These are phyloP conservation scores for Acer negundo DNA, from an alignment of 345 rosid species.

Conservation along the genomic window DNA sequence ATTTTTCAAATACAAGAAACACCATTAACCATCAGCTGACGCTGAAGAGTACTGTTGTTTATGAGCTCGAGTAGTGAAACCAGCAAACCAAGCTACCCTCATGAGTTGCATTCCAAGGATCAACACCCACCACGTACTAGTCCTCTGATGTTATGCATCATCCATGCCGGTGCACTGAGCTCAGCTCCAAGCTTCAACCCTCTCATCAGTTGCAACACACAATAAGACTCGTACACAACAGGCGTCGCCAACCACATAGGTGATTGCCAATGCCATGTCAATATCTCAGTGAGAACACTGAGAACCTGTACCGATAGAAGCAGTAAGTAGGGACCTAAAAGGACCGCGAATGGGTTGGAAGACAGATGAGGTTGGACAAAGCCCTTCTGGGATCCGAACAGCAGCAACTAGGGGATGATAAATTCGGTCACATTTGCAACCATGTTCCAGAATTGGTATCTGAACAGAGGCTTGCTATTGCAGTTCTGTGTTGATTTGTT, in stretches of 20 bases:
- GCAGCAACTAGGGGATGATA: slow-evolving; percentile 48
- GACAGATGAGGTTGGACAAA: slow-evolving; percentile 68
- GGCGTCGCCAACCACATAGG: slow-evolving; percentile 94
- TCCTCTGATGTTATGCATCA: slow-evolving; percentile 71
- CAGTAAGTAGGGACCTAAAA: slow-evolving; percentile 77
- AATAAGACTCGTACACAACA: slow-evolving; percentile 79
- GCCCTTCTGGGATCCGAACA: slow-evolving; percentile 66
- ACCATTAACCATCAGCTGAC: slow-evolving; percentile 32
- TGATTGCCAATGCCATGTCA: slow-evolving; percentile 93
- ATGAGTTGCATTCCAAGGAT: slow-evolving; percentile 87
- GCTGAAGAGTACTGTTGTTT: slow-evolving; percentile 22
- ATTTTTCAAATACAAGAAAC: not conserved
- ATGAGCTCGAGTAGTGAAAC: slow-evolving; percentile 46
- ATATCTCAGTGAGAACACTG: slow-evolving; percentile 76
- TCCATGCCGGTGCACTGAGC: slow-evolving; percentile 75
- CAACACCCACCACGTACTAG: slow-evolving; percentile 93
- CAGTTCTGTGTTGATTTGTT: slow-evolving; percentile 35
- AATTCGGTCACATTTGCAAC: slow-evolving; percentile 64
- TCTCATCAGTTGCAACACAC: slow-evolving; percentile 81
- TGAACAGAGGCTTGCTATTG: slow-evolving; percentile 68
- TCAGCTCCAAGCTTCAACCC: slow-evolving; percentile 79
- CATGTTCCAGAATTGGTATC: slow-evolving; percentile 80
- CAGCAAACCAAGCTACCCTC: slow-evolving; percentile 98
- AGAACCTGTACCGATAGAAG: slow-evolving; percentile 80
- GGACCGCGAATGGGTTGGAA: slow-evolving; percentile 58